Percentiles rank a stretch among this genome's conserved stretches.
Evolutionary conservation across 768 basidiomycete species (phyloP).

Genomic region (Phanerochaete carnosa): DNA sequence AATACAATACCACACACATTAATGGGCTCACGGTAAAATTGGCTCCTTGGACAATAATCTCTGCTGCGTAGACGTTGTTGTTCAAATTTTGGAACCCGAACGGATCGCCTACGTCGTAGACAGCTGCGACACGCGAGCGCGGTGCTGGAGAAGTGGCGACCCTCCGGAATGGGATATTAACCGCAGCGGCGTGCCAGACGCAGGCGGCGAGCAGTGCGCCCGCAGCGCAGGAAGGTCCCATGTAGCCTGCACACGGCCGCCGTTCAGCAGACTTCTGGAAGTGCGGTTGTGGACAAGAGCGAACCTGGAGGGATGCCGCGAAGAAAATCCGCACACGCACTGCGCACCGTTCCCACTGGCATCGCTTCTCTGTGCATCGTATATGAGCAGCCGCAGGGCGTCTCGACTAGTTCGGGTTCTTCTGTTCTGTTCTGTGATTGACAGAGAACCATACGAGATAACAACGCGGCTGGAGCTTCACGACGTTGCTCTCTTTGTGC

Average conservation of each 20-base stretch:
- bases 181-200: not conserved
- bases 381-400: not conserved
- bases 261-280: not conserved
- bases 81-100: slow-evolving; percentile 5
- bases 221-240: not conserved
- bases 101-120: not conserved
- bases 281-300: not conserved
- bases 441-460: not conserved
- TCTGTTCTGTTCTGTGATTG: not conserved
- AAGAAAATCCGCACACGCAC: not conserved
- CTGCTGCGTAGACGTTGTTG: slow-evolving; percentile 5
- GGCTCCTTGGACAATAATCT: slow-evolving; percentile 2
- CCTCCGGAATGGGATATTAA: not conserved
- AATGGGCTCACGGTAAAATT: slow-evolving; percentile 5
- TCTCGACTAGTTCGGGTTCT: not conserved
- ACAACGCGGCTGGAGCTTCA: not conserved
- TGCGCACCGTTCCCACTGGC: not conserved
- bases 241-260: not conserved
- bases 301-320: not conserved
- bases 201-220: not conserved
- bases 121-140: not conserved
- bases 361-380: not conserved
- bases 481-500: too few relatives aligned
- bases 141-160: not conserved
- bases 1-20: not conserved